Evolutionary conservation across 2,329 filamentous ascomycete genomes (phyloP).

Genomic region (Fusarium udum): DNA sequence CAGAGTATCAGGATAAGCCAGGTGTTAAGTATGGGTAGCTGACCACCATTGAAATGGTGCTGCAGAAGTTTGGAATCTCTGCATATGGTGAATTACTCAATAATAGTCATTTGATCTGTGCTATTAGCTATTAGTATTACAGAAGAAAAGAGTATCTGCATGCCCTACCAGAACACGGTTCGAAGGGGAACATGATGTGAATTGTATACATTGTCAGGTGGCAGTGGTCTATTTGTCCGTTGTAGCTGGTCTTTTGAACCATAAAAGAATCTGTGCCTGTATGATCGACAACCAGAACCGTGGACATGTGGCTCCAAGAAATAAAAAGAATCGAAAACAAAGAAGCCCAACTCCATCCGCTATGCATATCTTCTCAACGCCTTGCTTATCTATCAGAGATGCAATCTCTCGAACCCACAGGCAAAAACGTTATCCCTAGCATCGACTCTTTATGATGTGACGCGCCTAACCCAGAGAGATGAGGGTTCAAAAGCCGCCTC

Average conservation of each 20-base stretch:
- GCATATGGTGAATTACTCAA: neutral
- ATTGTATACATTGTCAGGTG: conserved; percentile 1
- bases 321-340: conserved; percentile 20
- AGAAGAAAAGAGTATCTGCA: neutral
- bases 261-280: conserved; percentile 23
- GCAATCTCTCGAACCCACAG: conserved; percentile 1
- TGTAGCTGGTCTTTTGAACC: conserved; percentile 11
- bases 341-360: conserved; percentile 32
- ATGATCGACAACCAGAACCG: conserved; percentile 21
- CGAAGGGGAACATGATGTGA: neutral
- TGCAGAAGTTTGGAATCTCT: neutral
- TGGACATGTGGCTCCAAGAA: conserved; percentile 18
- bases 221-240: conserved; percentile 18
- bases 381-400: conserved; percentile 29
- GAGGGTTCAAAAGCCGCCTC: conserved; percentile 72
- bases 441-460: conserved; percentile 65
- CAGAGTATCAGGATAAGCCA: neutral
- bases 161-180: neutral
- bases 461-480: conserved; percentile 80
- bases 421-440: conserved; percentile 4
- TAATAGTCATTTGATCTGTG: conserved; percentile 7
- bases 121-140: conserved; percentile 9
- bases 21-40: neutral
- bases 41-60: neutral
- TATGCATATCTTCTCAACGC: conserved; percentile 40